Base-by-base conservation (phyloP, 805 yeast species). In the Ogataea methylovora region DNA sequence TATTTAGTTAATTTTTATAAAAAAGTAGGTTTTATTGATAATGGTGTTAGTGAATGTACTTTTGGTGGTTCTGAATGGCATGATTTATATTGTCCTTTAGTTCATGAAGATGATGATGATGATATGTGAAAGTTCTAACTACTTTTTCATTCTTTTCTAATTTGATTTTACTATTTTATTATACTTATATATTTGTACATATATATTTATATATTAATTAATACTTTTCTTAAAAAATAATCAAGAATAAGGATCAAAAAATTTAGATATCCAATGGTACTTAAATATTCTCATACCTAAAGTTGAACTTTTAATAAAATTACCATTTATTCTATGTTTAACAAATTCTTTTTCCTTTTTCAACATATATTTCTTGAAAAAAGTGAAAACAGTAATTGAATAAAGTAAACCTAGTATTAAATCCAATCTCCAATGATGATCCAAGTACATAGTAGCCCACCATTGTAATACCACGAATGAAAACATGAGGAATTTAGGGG, bases 361-460 rank as follows among this genome's bases (percentile, higher is more conserved):
- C 24, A 49, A 45, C 21, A 60, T 48, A 44, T 63, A 63, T 9
- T 46, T 38, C 36, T 52, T 52, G 35, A 73, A 58, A 2, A 70
- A 10, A 3, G 63, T 48, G 51, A 69, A 76, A 18, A 63, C 46
- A 10, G 54, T 22, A 4, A 73, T 39, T 0, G 83, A 68, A 56
- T 79, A 79, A 4, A 61, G 22, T 48, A 73, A 52, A 8, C 85
- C 85, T 12, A 62, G 61, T 25, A 77, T 53, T 34, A 79, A 56
- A 49, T 80, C 86, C 24, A 78, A 53, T 39, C 84, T 63, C 69
- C 79, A 80, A 52, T 79, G 87, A 53, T 79, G 86, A 49, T 79
- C 85, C 38, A 80, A 53, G 46, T 80, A 80, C 58, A 79, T 74
- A 3, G 84, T 76, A 17, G 84, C 74, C 84, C 85, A 80, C 82